Percentiles rank a stretch among this genome's conserved stretches.
phyloP scores from a whole-genome alignment of 352 stramenopile species.

The Pythium dissotocum region DNA sequence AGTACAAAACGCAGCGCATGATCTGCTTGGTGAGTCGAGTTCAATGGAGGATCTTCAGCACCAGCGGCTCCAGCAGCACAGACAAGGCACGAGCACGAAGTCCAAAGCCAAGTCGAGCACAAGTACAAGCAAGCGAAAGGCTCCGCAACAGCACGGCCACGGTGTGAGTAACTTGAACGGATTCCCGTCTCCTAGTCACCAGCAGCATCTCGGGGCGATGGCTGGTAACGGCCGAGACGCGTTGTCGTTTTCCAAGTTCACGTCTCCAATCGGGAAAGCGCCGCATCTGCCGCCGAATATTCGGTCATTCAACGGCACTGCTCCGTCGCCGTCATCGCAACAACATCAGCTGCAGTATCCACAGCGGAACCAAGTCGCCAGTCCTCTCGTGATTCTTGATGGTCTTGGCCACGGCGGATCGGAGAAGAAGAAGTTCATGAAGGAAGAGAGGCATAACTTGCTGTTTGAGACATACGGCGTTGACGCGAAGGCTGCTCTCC shows the following conservation, averaged over 20 bases:
- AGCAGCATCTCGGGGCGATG: conserved; percentile 12
- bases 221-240: conserved; percentile 17
- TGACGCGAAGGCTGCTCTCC: conserved; percentile 26
- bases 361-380: conserved; percentile 19
- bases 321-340: conserved; percentile 16
- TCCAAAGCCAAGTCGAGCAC: conserved; percentile 35
- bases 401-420: conserved; percentile 14
- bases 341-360: conserved; percentile 23
- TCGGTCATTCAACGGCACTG: conserved; percentile 21
- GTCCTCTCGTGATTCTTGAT: conserved; percentile 51
- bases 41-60: conserved; percentile 29
- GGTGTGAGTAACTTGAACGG: conserved; percentile 14
- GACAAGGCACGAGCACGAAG: conserved; percentile 2
- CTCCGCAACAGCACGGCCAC: not conserved
- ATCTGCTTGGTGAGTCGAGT: conserved; percentile 9
- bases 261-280: conserved; percentile 49
- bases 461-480: conserved; percentile 75
- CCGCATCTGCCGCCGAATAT: conserved; percentile 40
- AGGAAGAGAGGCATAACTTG: conserved; percentile 53
- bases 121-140: conserved; percentile 17
- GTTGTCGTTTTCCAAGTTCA: conserved; percentile 44
- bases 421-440: conserved; percentile 38
- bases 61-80: conserved; percentile 11
- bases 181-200: conserved; percentile 16
- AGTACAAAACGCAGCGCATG: conserved; percentile 1